Evolutionary conservation across 805 yeast species (phyloP).

Genomic region (Metschnikowia lochheadii): DNA sequence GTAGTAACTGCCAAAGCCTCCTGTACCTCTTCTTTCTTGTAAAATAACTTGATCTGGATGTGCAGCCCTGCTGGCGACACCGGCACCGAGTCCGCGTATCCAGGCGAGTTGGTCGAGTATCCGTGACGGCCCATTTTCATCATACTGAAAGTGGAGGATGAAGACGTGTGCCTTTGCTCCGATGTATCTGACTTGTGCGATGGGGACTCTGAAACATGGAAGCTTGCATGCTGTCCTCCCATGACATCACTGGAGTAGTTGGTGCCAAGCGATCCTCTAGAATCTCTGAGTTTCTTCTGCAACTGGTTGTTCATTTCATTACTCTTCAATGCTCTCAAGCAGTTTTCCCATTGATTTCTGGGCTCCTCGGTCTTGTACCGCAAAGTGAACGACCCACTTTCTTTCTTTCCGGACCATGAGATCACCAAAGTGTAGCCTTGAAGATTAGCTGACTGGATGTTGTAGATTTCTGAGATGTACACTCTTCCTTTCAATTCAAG

Average conservation of each 20-base stretch:
- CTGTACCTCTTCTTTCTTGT: slow-evolving; percentile 28
- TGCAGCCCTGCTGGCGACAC: slow-evolving; percentile 9
- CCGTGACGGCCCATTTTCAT: slow-evolving; percentile 30
- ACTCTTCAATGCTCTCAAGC: slow-evolving; percentile 50
- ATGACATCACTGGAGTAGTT: slow-evolving; percentile 24
- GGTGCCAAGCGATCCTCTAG: slow-evolving; percentile 26
- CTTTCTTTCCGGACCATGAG: slow-evolving; percentile 82
- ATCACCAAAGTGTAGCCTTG: slow-evolving; percentile 59
- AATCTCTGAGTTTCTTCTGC: slow-evolving; percentile 34
- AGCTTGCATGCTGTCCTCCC: neutral
- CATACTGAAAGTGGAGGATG: slow-evolving; percentile 42
- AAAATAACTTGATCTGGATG: slow-evolving; percentile 28
- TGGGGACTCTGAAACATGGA: slow-evolving; percentile 1
- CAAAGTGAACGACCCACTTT: slow-evolving; percentile 80
- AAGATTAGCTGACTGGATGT: slow-evolving; percentile 33
- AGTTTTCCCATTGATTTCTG: slow-evolving; percentile 75
- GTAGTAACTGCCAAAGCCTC: slow-evolving; percentile 27
- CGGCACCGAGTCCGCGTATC: slow-evolving; percentile 8
- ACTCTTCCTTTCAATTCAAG: slow-evolving; percentile 76
- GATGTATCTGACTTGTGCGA: slow-evolving; percentile 22
- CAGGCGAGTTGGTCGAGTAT: slow-evolving; percentile 15
- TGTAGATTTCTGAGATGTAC: slow-evolving; percentile 61
- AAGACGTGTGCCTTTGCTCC: slow-evolving; percentile 39
- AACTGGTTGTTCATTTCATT: slow-evolving; percentile 38
- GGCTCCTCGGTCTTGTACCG: slow-evolving; percentile 80